Evolutionary conservation across 225 moss, liverwort and hornwort genomes (phyloP).

Genomic region (Anthoceros angustus): DNA sequence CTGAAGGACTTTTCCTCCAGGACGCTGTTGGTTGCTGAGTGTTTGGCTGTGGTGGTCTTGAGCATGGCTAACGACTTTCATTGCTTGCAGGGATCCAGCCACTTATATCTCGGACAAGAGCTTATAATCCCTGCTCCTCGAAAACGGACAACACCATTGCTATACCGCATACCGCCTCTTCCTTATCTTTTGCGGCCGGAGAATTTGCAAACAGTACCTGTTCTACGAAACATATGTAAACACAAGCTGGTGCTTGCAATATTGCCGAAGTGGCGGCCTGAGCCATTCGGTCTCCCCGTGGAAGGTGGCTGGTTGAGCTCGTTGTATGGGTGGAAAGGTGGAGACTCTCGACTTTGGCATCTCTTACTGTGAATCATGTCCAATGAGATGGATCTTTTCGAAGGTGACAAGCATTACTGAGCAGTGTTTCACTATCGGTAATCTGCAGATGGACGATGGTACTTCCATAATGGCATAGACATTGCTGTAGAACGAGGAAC

Average conservation of each 20-base stretch:
- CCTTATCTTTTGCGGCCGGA: slow-evolving; percentile 25
- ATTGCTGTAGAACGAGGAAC: slow-evolving; percentile 27
- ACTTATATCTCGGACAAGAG: slow-evolving; percentile 26
- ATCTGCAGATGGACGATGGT: slow-evolving; percentile 27
- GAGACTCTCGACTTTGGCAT: not conserved
- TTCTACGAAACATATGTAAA: slow-evolving; percentile 15
- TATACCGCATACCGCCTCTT: slow-evolving; percentile 21
- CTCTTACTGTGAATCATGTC: not conserved
- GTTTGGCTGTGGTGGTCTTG: not conserved
- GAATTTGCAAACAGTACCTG: slow-evolving; percentile 21
- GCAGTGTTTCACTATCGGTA: not conserved
- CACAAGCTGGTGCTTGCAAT: slow-evolving; percentile 20
- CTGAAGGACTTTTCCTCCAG: not conserved
- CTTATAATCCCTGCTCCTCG: slow-evolving; percentile 24
- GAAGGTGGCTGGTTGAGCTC: slow-evolving; percentile 30
- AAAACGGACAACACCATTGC: slow-evolving; percentile 13
- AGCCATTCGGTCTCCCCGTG: slow-evolving; percentile 23
- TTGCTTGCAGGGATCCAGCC: slow-evolving; percentile 18
- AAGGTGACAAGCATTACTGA: not conserved
- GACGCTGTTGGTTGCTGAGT: not conserved
- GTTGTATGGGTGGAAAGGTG: slow-evolving; percentile 36
- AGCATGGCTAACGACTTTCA: not conserved
- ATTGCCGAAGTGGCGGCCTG: slow-evolving; percentile 28
- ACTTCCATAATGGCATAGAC: slow-evolving; percentile 30
- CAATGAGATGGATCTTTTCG: not conserved